Evolutionary conservation across 352 stramenopile species (phyloP).

Genomic region (Chrysophaeum taylorii): DNA sequence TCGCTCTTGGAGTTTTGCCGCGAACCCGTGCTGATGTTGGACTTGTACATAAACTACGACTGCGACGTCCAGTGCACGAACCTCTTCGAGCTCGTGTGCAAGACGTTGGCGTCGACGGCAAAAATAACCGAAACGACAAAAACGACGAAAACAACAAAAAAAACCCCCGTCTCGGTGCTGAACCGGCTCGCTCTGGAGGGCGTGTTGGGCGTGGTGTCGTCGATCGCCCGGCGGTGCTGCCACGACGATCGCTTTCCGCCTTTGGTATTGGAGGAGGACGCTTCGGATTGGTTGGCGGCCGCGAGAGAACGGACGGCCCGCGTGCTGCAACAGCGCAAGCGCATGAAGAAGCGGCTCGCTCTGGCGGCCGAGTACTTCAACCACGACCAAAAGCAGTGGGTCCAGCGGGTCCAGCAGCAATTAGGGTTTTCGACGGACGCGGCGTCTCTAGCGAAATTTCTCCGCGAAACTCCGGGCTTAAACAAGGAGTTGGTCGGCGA

Average conservation of each 20-base stretch:
- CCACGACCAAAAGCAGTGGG: constrained; percentile 67
- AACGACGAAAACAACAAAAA: constrained; percentile 16
- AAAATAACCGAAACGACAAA: constrained; percentile 26
- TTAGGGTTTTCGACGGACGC: constrained; percentile 22
- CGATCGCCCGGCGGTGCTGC: constrained; percentile 65
- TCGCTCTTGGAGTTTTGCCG: constrained; percentile 92
- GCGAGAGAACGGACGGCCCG: constrained; percentile 68
- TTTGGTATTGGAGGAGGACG: neutral
- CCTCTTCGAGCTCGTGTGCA: constrained; percentile 91
- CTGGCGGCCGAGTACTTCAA: constrained; percentile 88
- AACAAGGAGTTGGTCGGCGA: constrained; percentile 88
- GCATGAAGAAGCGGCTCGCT: constrained; percentile 72
- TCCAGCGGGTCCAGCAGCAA: constrained; percentile 36
- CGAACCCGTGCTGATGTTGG: constrained; percentile 90
- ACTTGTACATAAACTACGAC: constrained; percentile 99
- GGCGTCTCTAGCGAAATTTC: constrained; percentile 66
- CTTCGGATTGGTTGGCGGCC: constrained; percentile 13
- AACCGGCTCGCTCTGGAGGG: constrained; percentile 65
- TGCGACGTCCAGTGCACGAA: constrained; percentile 97
- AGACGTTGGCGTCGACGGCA: constrained; percentile 73
- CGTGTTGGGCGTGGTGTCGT: constrained; percentile 86
- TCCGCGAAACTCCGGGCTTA: constrained; percentile 79
- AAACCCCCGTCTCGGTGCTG: constrained; percentile 50
- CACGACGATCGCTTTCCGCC: neutral
- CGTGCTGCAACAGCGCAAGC: constrained; percentile 73